phyloP scores from a whole-genome alignment of 176 grass and related monocot genomes.

The Oryza rufipogon region DNA sequence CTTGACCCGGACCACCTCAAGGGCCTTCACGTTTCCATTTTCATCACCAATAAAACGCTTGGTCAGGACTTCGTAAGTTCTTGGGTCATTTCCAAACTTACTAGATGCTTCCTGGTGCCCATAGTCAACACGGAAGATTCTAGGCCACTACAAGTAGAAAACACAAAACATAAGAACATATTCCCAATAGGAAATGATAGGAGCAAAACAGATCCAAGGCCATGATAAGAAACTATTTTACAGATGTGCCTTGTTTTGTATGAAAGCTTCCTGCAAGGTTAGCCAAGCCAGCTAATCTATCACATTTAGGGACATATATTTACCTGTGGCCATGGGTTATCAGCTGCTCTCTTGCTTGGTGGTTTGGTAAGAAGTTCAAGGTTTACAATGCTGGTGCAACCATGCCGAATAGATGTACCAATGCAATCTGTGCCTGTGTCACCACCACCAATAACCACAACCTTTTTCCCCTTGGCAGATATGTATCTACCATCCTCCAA shows the following conservation, averaged over 20 bases:
- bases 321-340: slow-evolving; percentile 98
- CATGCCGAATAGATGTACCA: slow-evolving; percentile 92
- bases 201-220: not conserved
- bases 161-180: slow-evolving; percentile 31
- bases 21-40: slow-evolving; percentile 81
- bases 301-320: not conserved
- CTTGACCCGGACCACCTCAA: slow-evolving; percentile 72
- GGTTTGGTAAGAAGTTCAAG: slow-evolving; percentile 85
- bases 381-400: slow-evolving; percentile 81
- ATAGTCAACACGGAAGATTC: slow-evolving; percentile 88
- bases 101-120: slow-evolving; percentile 87
- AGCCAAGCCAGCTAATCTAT: not conserved
- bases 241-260: not conserved
- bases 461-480: slow-evolving; percentile 93
- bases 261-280: not conserved
- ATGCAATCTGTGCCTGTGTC: slow-evolving; percentile 99
- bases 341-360: slow-evolving; percentile 68
- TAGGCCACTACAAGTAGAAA: slow-evolving; percentile 75
- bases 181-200: slow-evolving; percentile 21
- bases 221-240: not conserved
- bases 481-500: slow-evolving; percentile 94
- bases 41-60: slow-evolving; percentile 84
- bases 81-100: slow-evolving; percentile 94
- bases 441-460: slow-evolving; percentile 97
- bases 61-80: slow-evolving; percentile 83